Percentiles rank a stretch among this genome's conserved stretches.
Conservation (phyloP, 2,329 filamentous ascomycete genomes). For the Dactylellina sp. region DNA sequence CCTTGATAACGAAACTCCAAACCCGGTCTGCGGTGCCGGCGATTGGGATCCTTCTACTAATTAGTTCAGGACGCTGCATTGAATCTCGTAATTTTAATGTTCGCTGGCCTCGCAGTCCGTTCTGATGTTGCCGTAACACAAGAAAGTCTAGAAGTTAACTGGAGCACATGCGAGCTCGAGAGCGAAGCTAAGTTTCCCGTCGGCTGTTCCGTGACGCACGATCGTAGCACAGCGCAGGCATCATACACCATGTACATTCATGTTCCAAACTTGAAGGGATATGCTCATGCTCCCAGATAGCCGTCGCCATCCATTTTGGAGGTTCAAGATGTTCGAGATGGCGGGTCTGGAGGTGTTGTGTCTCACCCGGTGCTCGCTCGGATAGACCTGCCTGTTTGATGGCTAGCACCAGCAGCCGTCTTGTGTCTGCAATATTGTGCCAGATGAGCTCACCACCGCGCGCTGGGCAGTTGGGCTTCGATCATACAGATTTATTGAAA, state of each 20-base stretch:
- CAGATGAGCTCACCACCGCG: slow-evolving; percentile 2
- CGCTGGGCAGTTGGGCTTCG: not conserved
- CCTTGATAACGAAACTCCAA: not conserved
- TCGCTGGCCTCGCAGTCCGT: not conserved
- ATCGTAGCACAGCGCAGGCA: not conserved
- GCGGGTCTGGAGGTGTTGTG: not conserved
- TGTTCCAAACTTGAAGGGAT: not conserved
- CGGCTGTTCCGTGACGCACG: too few relatives aligned
- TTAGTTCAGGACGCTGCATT: too few relatives aligned
- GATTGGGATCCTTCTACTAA: not conserved
- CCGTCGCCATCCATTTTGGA: not conserved
- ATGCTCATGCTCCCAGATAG: not conserved
- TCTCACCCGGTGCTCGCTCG: not conserved
- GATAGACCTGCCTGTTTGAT: slow-evolving; percentile 15
- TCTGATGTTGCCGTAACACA: not conserved
- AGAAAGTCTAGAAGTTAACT: not conserved
- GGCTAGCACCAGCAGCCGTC: slow-evolving; percentile 1
- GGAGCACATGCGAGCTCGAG: not conserved
- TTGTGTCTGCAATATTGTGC: slow-evolving; percentile 10
- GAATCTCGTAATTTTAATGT: not conserved
- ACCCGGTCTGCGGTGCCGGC: not conserved
- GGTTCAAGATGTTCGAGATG: not conserved
- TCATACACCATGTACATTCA: not conserved
- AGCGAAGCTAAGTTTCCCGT: not conserved
- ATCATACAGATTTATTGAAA: not conserved